Conservation (phyloP, 1,284 basidiomycete species). For the Kwoniella shivajii region DNA sequence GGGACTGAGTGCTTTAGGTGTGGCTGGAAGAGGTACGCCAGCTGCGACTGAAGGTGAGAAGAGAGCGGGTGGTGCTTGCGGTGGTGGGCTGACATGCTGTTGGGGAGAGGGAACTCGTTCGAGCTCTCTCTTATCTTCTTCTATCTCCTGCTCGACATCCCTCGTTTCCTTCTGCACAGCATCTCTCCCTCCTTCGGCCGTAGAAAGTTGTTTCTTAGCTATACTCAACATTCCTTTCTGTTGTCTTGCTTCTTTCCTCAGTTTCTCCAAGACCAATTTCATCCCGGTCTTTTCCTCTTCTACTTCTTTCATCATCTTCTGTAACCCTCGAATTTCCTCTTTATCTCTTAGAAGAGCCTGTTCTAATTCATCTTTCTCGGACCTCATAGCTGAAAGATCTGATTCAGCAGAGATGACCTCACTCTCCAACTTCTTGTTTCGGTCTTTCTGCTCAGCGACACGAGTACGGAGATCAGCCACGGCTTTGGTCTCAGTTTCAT, state of each 20-base stretch:
- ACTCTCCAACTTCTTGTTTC: slow-evolving; percentile 73
- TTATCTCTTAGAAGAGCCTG: slow-evolving; percentile 86
- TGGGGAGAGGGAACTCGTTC: slow-evolving; percentile 3
- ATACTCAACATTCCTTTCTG: slow-evolving; percentile 95
- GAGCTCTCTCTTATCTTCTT: slow-evolving; percentile 60
- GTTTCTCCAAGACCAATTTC: slow-evolving; percentile 80
- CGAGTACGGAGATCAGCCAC: slow-evolving; percentile 74
- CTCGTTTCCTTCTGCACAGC: slow-evolving; percentile 72
- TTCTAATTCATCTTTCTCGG: slow-evolving; percentile 92
- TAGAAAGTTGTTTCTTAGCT: slow-evolving; percentile 87
- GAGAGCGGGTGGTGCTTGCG: neutral
- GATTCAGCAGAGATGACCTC: slow-evolving; percentile 90
- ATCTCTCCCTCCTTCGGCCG: slow-evolving; percentile 76
- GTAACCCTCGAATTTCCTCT: slow-evolving; percentile 86
- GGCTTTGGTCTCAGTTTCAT: slow-evolving; percentile 79
- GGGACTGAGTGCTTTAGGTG: slow-evolving; percentile 61
- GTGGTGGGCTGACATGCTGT: neutral
- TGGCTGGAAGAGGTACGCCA: slow-evolving; percentile 67
- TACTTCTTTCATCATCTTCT: slow-evolving; percentile 81
- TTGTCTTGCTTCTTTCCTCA: slow-evolving; percentile 90
- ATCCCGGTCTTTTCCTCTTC: slow-evolving; percentile 71
- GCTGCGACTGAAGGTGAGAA: slow-evolving; percentile 57
- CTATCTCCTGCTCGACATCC: slow-evolving; percentile 58
- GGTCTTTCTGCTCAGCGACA: slow-evolving; percentile 68
- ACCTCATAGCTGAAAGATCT: slow-evolving; percentile 81